Evolutionary conservation across 495 filamentous ascomycete species (phyloP), one percentile per base, ranked within the genome.

Genomic region (Annulohypoxylon bovei): DNA sequence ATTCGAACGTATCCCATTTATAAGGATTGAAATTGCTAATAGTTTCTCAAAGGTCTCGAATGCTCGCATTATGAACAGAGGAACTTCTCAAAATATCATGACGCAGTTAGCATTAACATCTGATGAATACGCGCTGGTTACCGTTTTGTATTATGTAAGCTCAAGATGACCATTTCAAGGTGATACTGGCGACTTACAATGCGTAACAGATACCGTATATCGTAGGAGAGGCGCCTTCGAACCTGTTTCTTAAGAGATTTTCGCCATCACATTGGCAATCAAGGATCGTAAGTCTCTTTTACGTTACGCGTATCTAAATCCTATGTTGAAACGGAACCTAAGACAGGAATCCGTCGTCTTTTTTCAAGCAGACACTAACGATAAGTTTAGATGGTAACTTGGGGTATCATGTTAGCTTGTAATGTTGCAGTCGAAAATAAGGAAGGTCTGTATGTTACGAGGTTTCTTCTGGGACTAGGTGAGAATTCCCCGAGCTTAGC

Each of bases 141-240:
- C 73, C 16, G 74, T 55, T 9, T 53, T 77, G 8, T 78, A 79
- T 33, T 79, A 77, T 72, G 76, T 78, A 53, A 70, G 74, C 12
- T 14, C 11, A 18, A 2, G 0, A 0, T n/a, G 6, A 28, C 6
- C 14, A 28, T 0, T 22, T 53, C 9, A 12, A 20, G 7, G 16
- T 8, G 12, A 16, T n/a, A 27, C 54, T 27, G 23, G 46, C 58
- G 22, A 46, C 78, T 80, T 50, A 75, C 44, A 25, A 6, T 25
- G n/a, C 0, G 6, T 14, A 56, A 35, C 33, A 84, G 80, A 74
- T 83, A 42, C 82, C 82, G 8, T 84, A 84, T 56, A 83, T 84
- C 52, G 23, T 84, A 1, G 69, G 75, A 14, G 81, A 83, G 71
- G 79, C 81, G 3, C 82, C 81, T 2, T 81, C 80, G 7, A 83